Evolutionary conservation across 2,329 filamentous ascomycete species (phyloP).

Genomic region (Akanthomyces muscarius): DNA sequence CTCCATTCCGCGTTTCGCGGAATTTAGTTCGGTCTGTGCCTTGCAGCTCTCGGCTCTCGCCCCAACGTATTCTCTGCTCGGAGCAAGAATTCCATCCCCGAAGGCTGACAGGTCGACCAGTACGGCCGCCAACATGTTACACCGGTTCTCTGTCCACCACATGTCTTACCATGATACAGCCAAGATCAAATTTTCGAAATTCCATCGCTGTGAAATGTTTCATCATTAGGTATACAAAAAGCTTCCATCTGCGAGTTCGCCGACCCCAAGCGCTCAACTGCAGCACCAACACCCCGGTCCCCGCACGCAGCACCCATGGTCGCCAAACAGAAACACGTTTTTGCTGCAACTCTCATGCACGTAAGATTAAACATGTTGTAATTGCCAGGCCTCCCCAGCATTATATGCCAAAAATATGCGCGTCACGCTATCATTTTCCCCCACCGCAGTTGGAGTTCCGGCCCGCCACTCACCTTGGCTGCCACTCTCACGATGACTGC

Average conservation of each 20-base stretch:
- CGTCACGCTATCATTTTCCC: not conserved
- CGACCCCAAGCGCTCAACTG: not conserved
- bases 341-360: not conserved
- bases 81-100: too few relatives aligned
- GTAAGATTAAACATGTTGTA: not conserved
- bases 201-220: too few relatives aligned
- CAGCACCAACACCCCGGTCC: not conserved
- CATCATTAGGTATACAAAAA: not conserved
- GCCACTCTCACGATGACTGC: not conserved
- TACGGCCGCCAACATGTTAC: slow-evolving; percentile 9
- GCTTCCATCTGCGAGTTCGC: not conserved
- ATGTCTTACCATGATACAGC: not conserved
- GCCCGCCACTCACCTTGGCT: slow-evolving; percentile 5
- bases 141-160: not conserved
- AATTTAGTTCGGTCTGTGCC: not conserved
- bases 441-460: too few relatives aligned
- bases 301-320: not conserved
- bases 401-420: slow-evolving; percentile 9
- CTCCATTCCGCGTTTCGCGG: not conserved
- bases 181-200: not conserved
- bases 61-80: too few relatives aligned
- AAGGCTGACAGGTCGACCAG: not conserved
- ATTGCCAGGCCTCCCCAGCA: not conserved
- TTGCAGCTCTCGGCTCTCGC: too few relatives aligned
- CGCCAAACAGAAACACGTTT: slow-evolving; percentile 5